A percentile compares a stretch with the other conserved stretches of the same genome.
phyloP scores from a whole-genome alignment of 1,139 yeast species.

The Zhuliangozyma parablackwelliae region DNA sequence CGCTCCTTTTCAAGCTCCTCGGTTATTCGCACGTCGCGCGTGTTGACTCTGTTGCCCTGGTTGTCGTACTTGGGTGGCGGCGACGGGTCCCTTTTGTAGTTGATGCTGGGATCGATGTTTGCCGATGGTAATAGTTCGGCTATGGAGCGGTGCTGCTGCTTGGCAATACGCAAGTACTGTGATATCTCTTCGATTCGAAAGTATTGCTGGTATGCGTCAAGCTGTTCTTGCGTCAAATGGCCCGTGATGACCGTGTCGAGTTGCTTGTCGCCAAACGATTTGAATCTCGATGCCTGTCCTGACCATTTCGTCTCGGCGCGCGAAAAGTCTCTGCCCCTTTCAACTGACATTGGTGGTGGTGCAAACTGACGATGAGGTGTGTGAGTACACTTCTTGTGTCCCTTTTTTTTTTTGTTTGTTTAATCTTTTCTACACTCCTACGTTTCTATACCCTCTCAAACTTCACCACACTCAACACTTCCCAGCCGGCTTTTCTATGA shows the following conservation, averaged over 20 bases:
- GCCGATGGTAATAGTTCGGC: slow-evolving; percentile 36
- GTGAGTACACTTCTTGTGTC: neutral
- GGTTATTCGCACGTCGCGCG: slow-evolving; percentile 66
- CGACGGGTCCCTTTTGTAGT: slow-evolving; percentile 62
- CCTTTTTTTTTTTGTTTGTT: slow-evolving; percentile 1
- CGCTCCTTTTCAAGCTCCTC: slow-evolving; percentile 73
- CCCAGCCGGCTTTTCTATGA: slow-evolving; percentile 91
- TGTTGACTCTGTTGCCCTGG: slow-evolving; percentile 78
- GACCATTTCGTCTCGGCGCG: slow-evolving; percentile 37
- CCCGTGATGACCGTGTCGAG: slow-evolving; percentile 43
- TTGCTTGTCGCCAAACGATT: slow-evolving; percentile 24
- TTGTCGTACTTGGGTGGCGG: slow-evolving; percentile 92
- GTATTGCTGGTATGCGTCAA: slow-evolving; percentile 71
- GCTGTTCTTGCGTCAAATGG: slow-evolving; percentile 77
- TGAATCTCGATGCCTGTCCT: slow-evolving; percentile 33
- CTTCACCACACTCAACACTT: slow-evolving; percentile 71
- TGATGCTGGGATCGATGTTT: slow-evolving; percentile 18
- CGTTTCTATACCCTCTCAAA: slow-evolving; percentile 22
- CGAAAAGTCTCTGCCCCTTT: too few species aligned
- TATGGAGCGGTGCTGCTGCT: slow-evolving; percentile 46
- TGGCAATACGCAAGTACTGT: slow-evolving; percentile 40
- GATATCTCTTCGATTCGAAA: slow-evolving; percentile 78
- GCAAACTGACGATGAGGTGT: neutral
- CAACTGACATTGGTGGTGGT: too few species aligned
- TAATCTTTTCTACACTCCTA: neutral